Conservation (phyloP, 176 grass and related monocot species). For the Musa schizocarpa region DNA sequence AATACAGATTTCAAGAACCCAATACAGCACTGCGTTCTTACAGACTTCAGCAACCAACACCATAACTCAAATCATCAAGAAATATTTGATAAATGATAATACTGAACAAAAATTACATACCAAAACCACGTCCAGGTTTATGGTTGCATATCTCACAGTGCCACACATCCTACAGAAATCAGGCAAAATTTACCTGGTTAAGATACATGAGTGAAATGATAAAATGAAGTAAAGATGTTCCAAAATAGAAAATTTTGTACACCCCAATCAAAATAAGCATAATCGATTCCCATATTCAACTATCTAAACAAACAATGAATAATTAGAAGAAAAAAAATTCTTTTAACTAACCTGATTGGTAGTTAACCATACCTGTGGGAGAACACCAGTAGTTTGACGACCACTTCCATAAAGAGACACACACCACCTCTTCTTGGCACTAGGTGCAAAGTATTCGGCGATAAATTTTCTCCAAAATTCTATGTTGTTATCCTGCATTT, state of each 20-base stretch:
- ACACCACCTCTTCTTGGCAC: slow-evolving; percentile 97
- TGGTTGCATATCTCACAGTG: slow-evolving; percentile 94
- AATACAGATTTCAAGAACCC: not conserved
- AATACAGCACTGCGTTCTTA: not conserved
- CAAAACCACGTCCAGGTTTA: slow-evolving; percentile 89
- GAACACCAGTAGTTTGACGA: slow-evolving; percentile 97
- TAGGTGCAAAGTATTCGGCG: slow-evolving; percentile 84
- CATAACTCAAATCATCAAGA: not conserved
- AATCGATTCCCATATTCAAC: not conserved
- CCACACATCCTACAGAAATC: slow-evolving; percentile 77
- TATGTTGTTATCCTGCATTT: slow-evolving; percentile 86
- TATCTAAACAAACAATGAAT: not conserved
- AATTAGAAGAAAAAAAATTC: not conserved
- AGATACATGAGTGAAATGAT: not conserved
- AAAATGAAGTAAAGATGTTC: not conserved
- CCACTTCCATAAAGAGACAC: slow-evolving; percentile 92
- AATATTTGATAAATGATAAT: slow-evolving; percentile 9
- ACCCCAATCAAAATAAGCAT: not conserved
- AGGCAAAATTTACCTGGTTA: not conserved
- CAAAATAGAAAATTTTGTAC: not conserved
- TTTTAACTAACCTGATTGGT: not conserved
- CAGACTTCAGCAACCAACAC: not conserved
- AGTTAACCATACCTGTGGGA: slow-evolving; percentile 57
- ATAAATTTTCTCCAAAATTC: slow-evolving; percentile 98
- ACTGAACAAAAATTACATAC: slow-evolving; percentile 32